phyloP scores from a whole-genome alignment of 164 flowering plant genomes.

The Magnolia sinica region DNA sequence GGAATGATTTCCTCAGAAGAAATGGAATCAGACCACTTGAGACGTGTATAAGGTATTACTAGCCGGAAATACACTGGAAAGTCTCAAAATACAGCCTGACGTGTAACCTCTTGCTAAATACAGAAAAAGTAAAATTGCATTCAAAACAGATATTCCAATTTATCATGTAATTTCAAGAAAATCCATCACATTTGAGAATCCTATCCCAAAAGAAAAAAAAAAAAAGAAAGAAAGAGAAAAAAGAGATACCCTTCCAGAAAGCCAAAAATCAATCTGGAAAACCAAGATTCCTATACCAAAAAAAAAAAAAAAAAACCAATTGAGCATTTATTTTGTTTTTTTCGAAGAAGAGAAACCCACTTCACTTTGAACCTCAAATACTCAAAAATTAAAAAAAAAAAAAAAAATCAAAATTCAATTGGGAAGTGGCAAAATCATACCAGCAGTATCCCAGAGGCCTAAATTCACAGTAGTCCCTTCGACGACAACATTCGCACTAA shows the following conservation, averaged over 20 bases:
- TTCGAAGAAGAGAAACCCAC: neutral
- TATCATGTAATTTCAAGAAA: neutral
- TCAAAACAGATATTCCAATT: neutral
- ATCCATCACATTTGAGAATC: neutral
- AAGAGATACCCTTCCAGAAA: neutral
- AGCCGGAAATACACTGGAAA: neutral
- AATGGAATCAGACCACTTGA: neutral
- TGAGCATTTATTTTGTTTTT: neutral
- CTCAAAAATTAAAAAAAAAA: neutral
- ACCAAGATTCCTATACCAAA: too few species aligned
- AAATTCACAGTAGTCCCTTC: slow-evolving; percentile 92
- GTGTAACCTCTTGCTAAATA: neutral
- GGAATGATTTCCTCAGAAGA: neutral
- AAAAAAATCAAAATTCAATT: neutral
- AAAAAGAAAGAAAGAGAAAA: neutral
- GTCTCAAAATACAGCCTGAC: too few species aligned
- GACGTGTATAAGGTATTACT: neutral
- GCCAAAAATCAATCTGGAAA: neutral
- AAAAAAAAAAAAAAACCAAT: too few species aligned
- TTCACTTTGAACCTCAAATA: neutral
- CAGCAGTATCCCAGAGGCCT: slow-evolving; percentile 99
- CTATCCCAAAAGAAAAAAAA: neutral
- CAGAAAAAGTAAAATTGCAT: neutral
- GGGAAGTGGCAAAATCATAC: slow-evolving; percentile 27
- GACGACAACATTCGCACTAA: slow-evolving; percentile 93